phyloP scores from a whole-genome alignment of 164 flowering plant genomes.

The Stephania japonica region DNA sequence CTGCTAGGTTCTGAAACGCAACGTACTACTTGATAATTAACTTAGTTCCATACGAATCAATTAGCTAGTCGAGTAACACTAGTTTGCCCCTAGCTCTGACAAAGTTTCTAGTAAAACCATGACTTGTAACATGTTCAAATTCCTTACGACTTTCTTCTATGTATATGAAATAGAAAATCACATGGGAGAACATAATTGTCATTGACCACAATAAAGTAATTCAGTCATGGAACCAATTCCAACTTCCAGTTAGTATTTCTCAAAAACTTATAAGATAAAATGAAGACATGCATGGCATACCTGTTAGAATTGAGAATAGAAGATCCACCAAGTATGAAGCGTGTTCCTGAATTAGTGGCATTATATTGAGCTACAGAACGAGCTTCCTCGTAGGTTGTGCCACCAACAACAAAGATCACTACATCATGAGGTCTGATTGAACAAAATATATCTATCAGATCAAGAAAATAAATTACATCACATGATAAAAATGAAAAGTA shows the following conservation, averaged over 20 bases:
- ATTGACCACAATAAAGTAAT: background rate
- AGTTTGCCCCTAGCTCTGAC: background rate
- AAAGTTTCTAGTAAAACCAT: background rate
- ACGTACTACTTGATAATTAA: background rate
- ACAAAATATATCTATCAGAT: background rate
- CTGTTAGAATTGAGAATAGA: slow-evolving; percentile 85
- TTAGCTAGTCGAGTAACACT: background rate
- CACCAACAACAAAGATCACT: slow-evolving; percentile 86
- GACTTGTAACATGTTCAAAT: background rate
- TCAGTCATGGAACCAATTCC: background rate
- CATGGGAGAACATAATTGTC: background rate
- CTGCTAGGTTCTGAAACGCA: background rate
- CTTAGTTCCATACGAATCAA: background rate
- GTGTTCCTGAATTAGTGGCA: slow-evolving; percentile 72
- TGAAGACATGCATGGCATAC: slow-evolving; percentile 23
- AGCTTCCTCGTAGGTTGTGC: slow-evolving; percentile 95
- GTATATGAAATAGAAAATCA: background rate
- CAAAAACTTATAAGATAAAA: background rate
- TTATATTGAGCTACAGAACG: slow-evolving; percentile 78
- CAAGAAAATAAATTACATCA: background rate
- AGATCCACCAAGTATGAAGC: slow-evolving; percentile 93
- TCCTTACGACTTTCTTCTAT: background rate
- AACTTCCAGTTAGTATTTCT: background rate
- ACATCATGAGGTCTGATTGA: slow-evolving; percentile 88
- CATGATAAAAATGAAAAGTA: background rate